phyloP scores from a whole-genome alignment of 371 early-diverging fungal genomes.

The Mortierella sp. region DNA sequence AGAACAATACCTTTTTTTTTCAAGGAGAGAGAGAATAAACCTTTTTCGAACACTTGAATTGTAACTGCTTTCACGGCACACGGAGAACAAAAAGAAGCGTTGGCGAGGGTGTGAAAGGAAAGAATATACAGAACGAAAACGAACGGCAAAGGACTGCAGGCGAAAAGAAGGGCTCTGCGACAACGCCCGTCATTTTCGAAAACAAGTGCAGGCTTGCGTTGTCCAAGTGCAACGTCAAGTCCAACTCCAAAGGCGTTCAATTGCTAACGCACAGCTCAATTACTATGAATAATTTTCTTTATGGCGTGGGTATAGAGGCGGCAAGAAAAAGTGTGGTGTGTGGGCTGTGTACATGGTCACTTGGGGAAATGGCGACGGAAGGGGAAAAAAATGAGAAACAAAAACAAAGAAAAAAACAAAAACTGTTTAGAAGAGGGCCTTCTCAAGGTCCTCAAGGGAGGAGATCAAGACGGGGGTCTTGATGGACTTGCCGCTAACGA shows the following conservation, averaged over 20 bases:
- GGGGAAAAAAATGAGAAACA: not conserved
- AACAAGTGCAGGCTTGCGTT: too few relatives aligned
- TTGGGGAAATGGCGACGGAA: not conserved
- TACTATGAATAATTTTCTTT: constrained; percentile 2
- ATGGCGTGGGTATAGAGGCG: not conserved
- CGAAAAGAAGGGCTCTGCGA: too few relatives aligned
- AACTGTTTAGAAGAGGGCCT: constrained; percentile 59
- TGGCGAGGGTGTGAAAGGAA: too few relatives aligned
- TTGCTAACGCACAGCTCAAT: too few relatives aligned
- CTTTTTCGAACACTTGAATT: not conserved
- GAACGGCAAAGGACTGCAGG: too few relatives aligned
- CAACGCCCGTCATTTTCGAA: too few relatives aligned
- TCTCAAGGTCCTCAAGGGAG: constrained; percentile 52
- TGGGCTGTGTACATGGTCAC: constrained; percentile 12
- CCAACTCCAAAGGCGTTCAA: too few relatives aligned
- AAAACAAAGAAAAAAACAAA: not conserved
- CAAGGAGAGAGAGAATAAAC: not conserved
- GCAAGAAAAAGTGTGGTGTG: not conserved
- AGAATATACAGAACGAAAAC: too few relatives aligned
- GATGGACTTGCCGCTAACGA: constrained; percentile 66
- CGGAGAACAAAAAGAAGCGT: too few relatives aligned
- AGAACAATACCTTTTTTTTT: not conserved
- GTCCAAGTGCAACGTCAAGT: too few relatives aligned
- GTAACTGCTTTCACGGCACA: not conserved
- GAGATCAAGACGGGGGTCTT: constrained; percentile 19